Evolutionary conservation across 2,329 filamentous ascomycete species (phyloP), one percentile per base, ranked within the genome.

Genomic region (Lachnellula hyalina): DNA sequence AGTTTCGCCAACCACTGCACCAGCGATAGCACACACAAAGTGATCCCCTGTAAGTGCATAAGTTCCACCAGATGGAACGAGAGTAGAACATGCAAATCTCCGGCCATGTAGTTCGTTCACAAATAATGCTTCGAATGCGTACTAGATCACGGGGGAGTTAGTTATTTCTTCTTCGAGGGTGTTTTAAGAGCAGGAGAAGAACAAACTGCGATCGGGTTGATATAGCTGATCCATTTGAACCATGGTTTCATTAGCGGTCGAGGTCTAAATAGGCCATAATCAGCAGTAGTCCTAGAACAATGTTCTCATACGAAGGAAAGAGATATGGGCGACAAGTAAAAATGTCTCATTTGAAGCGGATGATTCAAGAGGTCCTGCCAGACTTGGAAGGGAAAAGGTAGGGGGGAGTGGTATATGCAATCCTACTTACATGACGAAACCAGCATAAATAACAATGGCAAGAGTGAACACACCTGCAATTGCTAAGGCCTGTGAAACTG

Each of bases 161-260:
- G 23, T 23, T 23, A 23, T 23, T 23, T 23, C 23, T 5, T 23
- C 3, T 23, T 23, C 23, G 3, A 3, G 3, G 3, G 23, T 3
- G 23, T 23, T 23, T 23, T 5, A 5, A 5, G 23, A 23, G 23
- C 5, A 23, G 23, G 5, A 23, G 23, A 23, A 23, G 23, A 23
- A 23, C 23, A 3, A 3, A 23, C 23, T 1, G 82, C 83, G 12
- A 94, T 79, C 1, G 61, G 61, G 52, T 68, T 67, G 17, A 70
- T 65, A 59, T 89, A 93, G 67, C 86, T 86, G 59, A 95, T 82
- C 90, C 90, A 96, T 58, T 84, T 80, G 64, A 87, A 89, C 89
- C 90, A 95, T 1, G 75, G 81, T 7, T 87, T 78, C 88, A 95
- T 94, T 68, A 56, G 83, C 15, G 67, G 65, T 1, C 69, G 67